Conservation (phyloP, 495 filamentous ascomycete genomes). For the Aspergillus conjunctus region DNA sequence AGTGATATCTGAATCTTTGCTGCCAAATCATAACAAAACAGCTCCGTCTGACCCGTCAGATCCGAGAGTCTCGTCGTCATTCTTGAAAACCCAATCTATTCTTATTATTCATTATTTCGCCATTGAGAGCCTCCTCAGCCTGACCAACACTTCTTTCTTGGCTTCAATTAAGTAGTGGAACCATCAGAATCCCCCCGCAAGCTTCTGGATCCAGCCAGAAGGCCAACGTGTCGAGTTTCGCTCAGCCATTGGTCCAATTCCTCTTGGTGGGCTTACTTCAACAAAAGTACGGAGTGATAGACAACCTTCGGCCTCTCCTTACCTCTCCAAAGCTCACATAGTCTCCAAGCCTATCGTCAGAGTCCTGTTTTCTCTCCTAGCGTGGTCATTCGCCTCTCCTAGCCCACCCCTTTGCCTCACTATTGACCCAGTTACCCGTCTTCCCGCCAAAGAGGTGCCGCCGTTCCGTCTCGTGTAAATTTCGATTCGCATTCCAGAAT, state of each 20-base stretch:
- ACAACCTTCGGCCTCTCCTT: slow-evolving; percentile 15
- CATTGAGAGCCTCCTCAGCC: slow-evolving; percentile 15
- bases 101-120: slow-evolving; percentile 6
- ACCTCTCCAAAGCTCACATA: slow-evolving; percentile 13
- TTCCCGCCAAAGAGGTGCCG: slow-evolving; percentile 28
- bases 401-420: slow-evolving; percentile 31
- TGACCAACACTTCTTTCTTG: slow-evolving; percentile 33
- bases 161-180: slow-evolving; percentile 24
- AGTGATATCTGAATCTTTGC: not conserved
- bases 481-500: slow-evolving; percentile 32
- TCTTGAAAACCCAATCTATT: not conserved
- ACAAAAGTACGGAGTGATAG: slow-evolving; percentile 13
- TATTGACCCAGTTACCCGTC: slow-evolving; percentile 18
- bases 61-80: not conserved
- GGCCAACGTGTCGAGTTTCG: slow-evolving; percentile 26
- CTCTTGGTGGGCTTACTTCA: slow-evolving; percentile 13
- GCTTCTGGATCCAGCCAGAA: slow-evolving; percentile 20
- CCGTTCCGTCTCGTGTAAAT: slow-evolving; percentile 26
- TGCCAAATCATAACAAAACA: not conserved
- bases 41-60: slow-evolving; percentile 8
- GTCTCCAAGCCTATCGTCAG: slow-evolving; percentile 4
- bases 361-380: slow-evolving; percentile 10
- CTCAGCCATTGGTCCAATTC: slow-evolving; percentile 24
- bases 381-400: slow-evolving; percentile 12
- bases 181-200: slow-evolving; percentile 21